Base-by-base conservation (phyloP, 805 yeast genomes). In the Kluyveromyces aestuarii region DNA sequence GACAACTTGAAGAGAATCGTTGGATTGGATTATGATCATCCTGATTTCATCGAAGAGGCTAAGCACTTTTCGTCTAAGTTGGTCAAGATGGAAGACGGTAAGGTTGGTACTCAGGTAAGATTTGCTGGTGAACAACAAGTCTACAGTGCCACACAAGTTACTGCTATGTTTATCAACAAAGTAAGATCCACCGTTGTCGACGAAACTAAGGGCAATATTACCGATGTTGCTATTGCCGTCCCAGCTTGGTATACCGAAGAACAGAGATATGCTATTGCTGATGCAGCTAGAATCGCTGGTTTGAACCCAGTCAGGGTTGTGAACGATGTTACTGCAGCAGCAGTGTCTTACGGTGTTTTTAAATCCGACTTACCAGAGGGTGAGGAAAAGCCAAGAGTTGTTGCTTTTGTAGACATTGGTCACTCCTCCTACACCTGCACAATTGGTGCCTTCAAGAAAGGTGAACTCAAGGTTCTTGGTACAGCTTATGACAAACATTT, bases 261-360 rank as follows among this genome's bases (percentile, higher is more conserved):
- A 64, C 98, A 93, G 76, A 90, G 99, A 73, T 88, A 96, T 63
- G 96, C 96, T 54, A 83, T 93, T 57, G 77, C 88, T 52, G 98
- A 93, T 68, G 96, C 99, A 50, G 91, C 96, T 64, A 80, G 77
- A 67, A 86, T 93, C 68, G 98, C 99, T 51, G 96, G 96, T 55
- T 79, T 93, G 66, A 93, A 93, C 82, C 98, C 99, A 52, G 97
- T 93, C 52, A 87, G 99, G 80, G 82, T 93, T 55, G 96, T 93
- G 60, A 93, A 93, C 71, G 99, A 93, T 70, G 84, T 87, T 57
- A 90, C 98, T 50, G 98, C 99, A 52, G 99, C 99, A 53, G 98
- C 97, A 62, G 96, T 93, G 56, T 95, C 97, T 61, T 95, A 93
- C 75, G 99, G 99, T 77, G 96, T 93, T 52, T 93, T 93, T 84